Evolutionary conservation across 768 basidiomycete genomes (phyloP), one percentile per base, ranked within the genome.

Genomic region (Lanmaoa pseudosensibilis): DNA sequence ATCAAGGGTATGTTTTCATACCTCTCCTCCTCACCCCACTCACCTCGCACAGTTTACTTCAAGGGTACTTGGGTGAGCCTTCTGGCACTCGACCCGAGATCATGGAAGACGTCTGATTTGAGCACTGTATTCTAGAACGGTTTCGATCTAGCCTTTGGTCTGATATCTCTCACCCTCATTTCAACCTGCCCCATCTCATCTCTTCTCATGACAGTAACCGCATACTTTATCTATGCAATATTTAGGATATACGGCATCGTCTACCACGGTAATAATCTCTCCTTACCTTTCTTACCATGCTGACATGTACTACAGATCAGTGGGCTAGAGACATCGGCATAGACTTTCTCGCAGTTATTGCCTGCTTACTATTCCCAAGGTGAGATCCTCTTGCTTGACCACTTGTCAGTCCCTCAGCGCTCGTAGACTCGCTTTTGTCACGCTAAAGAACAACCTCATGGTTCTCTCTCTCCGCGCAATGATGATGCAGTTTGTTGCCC

Each of bases 341-440:
- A 33, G 94, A 97, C 66, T 86, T 85, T 59, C 83, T 97, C 23
- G 92, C 95, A 2, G 71, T 96, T 23, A 95, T 93, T 50, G 94
- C 94, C 1, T 90, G 89, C 58, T 76, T 97, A 27, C 83, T 98
- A 74, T 97, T 96, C 68, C 94, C 94, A 56, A 80, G 94, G 88
- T 85, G 49, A 52, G 73, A 48, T 16, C 21, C n/a, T 50, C 38
- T 13, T 45, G 0, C 18, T n/a, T 36, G 33, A 13, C 3, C 6
- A 16, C 12, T 49, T 39, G 11, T 10, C 19, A 11, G 36, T 50
- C 50, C 55, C 38, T 58, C 8, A 27, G 23, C 12, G 34, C n/a
- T 49, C n/a, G 18, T 63, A 92, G 93, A 52, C 74, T 97, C 53
- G 94, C 93, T 0, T 98, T 98, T 66, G 94, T 96, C 4, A 92